Percentiles rank a stretch among this genome's conserved stretches.
Evolutionary conservation across 768 basidiomycete species (phyloP).

Genomic region (Boletus subparvulus): DNA sequence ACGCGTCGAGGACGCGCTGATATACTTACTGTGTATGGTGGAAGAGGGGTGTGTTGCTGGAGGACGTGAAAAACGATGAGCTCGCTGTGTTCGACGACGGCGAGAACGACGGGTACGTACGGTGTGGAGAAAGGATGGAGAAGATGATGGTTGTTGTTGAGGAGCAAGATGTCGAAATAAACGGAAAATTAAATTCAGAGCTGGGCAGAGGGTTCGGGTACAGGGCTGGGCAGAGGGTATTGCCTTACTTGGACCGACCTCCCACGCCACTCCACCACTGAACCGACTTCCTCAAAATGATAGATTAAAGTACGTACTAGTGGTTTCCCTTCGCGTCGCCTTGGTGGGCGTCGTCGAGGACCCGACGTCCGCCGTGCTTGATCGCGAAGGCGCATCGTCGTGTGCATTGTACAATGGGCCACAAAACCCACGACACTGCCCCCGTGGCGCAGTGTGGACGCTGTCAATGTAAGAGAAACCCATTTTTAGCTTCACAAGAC

Average conservation of each 20-base stretch:
- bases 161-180: slow-evolving; percentile 47
- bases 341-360: slow-evolving; percentile 2
- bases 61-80: slow-evolving; percentile 32
- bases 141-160: slow-evolving; percentile 49
- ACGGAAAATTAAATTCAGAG: slow-evolving; percentile 63
- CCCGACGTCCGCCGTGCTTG: neutral
- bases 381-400: neutral
- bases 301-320: neutral
- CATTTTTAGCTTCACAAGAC: slow-evolving; percentile 12
- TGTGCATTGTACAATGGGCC: neutral
- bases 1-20: slow-evolving; percentile 42
- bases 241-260: slow-evolving; percentile 9
- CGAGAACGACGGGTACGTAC: slow-evolving; percentile 40
- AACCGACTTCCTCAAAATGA: slow-evolving; percentile 6
- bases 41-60: slow-evolving; percentile 22
- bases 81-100: slow-evolving; percentile 34
- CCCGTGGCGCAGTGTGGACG: neutral
- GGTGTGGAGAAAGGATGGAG: slow-evolving; percentile 35
- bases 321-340: neutral
- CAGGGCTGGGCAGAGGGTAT: slow-evolving; percentile 41
- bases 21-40: slow-evolving; percentile 42
- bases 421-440: neutral
- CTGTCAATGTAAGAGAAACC: neutral
- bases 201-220: slow-evolving; percentile 72
- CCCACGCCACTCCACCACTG: slow-evolving; percentile 28